Percentiles rank a stretch among this genome's conserved stretches.
Evolutionary conservation across 208 protist genomes (phyloP).

Genomic region (Endotrypanum monterogeii): DNA sequence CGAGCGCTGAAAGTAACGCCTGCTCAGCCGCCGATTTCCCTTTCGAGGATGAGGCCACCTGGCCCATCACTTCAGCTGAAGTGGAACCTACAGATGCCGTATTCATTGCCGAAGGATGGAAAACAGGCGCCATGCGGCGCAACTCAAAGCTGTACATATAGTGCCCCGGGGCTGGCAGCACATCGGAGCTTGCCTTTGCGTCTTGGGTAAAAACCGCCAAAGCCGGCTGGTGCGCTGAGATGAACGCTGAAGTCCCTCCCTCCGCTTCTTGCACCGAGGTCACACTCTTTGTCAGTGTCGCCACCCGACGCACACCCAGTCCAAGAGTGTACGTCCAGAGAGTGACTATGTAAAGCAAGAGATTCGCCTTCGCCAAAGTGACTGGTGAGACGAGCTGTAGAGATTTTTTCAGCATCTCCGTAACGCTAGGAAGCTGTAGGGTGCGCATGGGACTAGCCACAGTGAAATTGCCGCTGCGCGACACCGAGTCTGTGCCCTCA

Average conservation of each 20-base stretch:
- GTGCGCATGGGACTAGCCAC: slow-evolving; percentile 7
- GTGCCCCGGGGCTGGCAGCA: background rate
- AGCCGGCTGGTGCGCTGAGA: background rate
- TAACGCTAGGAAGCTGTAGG: slow-evolving; percentile 21
- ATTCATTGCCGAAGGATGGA: slow-evolving; percentile 1
- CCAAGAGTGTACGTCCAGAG: slow-evolving; percentile 29
- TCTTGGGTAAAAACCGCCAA: background rate
- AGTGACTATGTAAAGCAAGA: slow-evolving; percentile 17
- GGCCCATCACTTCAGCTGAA: background rate
- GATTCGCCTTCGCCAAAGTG: slow-evolving; percentile 19
- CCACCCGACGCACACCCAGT: slow-evolving; percentile 24
- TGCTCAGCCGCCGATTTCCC: slow-evolving; percentile 10
- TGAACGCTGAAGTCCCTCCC: slow-evolving; percentile 6
- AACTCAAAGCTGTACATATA: slow-evolving; percentile 89
- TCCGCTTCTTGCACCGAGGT: slow-evolving; percentile 13
- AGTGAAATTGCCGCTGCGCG: background rate
- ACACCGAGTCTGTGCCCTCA: background rate
- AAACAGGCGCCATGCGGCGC: slow-evolving; percentile 83
- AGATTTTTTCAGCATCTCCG: slow-evolving; percentile 25
- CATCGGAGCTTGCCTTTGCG: background rate
- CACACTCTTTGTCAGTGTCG: slow-evolving; percentile 11
- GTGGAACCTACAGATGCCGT: background rate
- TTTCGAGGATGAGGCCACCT: background rate
- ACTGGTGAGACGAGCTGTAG: slow-evolving; percentile 14
- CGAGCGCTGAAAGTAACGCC: slow-evolving; percentile 42